Conservation (phyloP, 2,329 filamentous ascomycete genomes). For the Aspergillus sp. region DNA sequence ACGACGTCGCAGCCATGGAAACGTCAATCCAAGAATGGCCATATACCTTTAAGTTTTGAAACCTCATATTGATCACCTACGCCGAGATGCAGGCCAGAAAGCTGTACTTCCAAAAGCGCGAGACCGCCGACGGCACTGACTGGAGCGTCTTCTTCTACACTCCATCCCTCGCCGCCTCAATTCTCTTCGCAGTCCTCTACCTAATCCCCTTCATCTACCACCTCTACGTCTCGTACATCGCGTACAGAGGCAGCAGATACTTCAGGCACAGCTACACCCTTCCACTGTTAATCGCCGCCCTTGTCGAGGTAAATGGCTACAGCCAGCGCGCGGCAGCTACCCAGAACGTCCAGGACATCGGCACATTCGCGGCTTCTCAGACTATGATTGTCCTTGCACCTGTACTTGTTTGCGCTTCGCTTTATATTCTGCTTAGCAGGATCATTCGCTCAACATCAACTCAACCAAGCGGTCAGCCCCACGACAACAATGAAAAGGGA, state of each 20-base stretch:
- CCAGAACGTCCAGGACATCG: conserved; percentile 26
- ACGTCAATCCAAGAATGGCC: not conserved
- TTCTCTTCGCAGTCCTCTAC: conserved; percentile 46
- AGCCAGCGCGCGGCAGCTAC: conserved; percentile 38
- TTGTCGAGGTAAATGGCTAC: conserved; percentile 47
- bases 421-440: conserved; percentile 54
- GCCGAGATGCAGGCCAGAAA: not conserved
- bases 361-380: conserved; percentile 41
- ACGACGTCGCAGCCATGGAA: too few species aligned
- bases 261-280: conserved; percentile 40
- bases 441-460: conserved; percentile 30
- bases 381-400: conserved; percentile 52
- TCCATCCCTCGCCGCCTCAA: conserved; percentile 45
- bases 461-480: not conserved
- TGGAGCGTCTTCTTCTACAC: conserved; percentile 45
- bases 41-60: too few species aligned
- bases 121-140: not conserved
- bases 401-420: conserved; percentile 51
- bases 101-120: not conserved
- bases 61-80: too few species aligned
- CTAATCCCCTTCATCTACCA: conserved; percentile 40
- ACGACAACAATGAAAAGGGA: conserved; percentile 23
- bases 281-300: conserved; percentile 44
- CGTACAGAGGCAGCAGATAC: conserved; percentile 38
- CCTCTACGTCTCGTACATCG: conserved; percentile 44